Conservation (phyloP, 768 basidiomycete genomes). For the Suillus americanus region DNA sequence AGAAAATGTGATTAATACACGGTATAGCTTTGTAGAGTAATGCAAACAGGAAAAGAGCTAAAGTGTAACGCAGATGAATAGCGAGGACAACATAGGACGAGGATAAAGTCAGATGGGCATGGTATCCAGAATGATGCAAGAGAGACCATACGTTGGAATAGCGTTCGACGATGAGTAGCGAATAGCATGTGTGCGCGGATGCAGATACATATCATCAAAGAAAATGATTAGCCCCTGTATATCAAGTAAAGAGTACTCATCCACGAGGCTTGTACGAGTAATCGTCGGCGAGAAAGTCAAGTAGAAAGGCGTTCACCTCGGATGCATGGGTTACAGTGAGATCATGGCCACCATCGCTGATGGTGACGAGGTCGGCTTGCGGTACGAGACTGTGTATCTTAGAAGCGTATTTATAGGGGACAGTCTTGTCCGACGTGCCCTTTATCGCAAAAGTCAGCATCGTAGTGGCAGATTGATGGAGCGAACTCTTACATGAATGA, state of each 20-base stretch:
- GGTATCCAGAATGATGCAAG: not conserved
- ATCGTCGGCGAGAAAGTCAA: conserved; percentile 21
- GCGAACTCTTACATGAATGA: conserved; percentile 56
- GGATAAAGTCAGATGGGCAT: not conserved
- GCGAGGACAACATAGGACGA: not conserved
- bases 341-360: conserved; percentile 29
- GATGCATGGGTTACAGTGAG: conserved; percentile 32
- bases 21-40: not conserved
- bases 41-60: not conserved
- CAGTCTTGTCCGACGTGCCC: conserved; percentile 34
- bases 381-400: conserved; percentile 32
- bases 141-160: too few species aligned
- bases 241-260: too few species aligned
- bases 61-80: not conserved
- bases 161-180: not conserved
- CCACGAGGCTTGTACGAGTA: not conserved
- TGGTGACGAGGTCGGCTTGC: conserved; percentile 29
- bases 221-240: not conserved
- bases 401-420: conserved; percentile 31
- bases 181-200: not conserved
- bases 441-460: conserved; percentile 7
- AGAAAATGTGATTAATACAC: not conserved
- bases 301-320: conserved; percentile 29
- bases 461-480: too few species aligned
- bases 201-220: not conserved